Percentiles rank a stretch among this genome's conserved stretches.
Evolutionary conservation across 2,329 filamentous ascomycete genomes (phyloP).

Genomic region (Arthrobotrys iridis): DNA sequence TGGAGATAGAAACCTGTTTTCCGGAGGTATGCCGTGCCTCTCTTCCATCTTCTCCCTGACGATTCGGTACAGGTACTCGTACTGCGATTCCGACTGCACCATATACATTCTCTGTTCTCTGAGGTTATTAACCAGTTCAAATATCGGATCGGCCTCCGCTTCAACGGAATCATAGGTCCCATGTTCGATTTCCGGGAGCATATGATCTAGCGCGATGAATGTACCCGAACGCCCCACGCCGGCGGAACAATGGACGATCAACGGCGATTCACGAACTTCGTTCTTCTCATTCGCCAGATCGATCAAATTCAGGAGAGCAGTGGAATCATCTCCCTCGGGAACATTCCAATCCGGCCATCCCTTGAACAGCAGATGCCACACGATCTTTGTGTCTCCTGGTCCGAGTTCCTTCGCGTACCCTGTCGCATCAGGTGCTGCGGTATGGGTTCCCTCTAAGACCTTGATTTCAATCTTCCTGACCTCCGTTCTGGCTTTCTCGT

Average conservation of each 20-base stretch:
- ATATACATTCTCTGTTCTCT: conserved; percentile 91
- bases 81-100: conserved; percentile 90
- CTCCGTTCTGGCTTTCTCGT: conserved; percentile 71
- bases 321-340: conserved; percentile 65
- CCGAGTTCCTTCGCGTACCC: conserved; percentile 39
- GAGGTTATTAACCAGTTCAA: conserved; percentile 79
- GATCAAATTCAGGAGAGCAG: conserved; percentile 66
- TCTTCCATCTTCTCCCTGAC: conserved; percentile 71
- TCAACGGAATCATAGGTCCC: conserved; percentile 68
- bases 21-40: conserved; percentile 59
- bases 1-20: conserved; percentile 57
- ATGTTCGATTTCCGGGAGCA: conserved; percentile 81
- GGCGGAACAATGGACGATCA: conserved; percentile 73
- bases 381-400: conserved; percentile 56
- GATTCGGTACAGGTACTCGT: conserved; percentile 87
- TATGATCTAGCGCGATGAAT: conserved; percentile 94
- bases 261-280: conserved; percentile 22
- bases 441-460: conserved; percentile 63
- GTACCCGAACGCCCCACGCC: conserved; percentile 94
- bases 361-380: conserved; percentile 60
- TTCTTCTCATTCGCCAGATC: conserved; percentile 64
- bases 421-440: conserved; percentile 49
- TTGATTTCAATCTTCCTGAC: conserved; percentile 76
- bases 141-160: conserved; percentile 73
- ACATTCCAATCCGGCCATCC: conserved; percentile 59